A percentile compares a stretch with the other conserved stretches of the same genome.
These are phyloP conservation scores for Fusarium dlaminii DNA, from an alignment of 2,329 filamentous ascomycete species.

Conservation along the genomic window DNA sequence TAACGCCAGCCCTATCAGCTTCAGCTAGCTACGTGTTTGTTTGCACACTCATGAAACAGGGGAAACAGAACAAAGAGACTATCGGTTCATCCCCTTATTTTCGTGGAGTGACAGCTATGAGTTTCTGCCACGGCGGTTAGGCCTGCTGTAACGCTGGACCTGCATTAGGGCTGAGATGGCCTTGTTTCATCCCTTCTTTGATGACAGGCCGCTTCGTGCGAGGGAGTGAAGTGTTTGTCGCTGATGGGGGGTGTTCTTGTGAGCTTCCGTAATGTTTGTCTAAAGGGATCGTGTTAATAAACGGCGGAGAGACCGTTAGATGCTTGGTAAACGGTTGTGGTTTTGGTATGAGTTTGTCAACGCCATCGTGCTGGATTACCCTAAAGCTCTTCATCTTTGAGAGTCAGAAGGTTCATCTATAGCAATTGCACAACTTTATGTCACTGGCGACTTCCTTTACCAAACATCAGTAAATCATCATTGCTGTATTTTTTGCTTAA, in stretches of 20 bases:
- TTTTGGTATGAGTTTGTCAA: background rate
- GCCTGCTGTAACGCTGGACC: conserved; percentile 5
- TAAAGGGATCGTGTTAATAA: background rate
- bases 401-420: background rate
- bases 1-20: background rate
- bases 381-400: background rate
- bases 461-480: fast-evolving
- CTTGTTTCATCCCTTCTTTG: conserved; percentile 16
- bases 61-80: conserved; percentile 7
- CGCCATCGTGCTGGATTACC: background rate
- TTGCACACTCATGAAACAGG: conserved; percentile 15
- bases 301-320: conserved; percentile 9
- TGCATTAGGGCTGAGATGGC: conserved; percentile 6
- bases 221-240: background rate
- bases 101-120: background rate
- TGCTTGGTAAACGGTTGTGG: conserved; percentile 1
- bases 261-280: background rate
- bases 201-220: background rate
- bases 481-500: fast-evolving
- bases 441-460: background rate
- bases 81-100: background rate
- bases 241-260: conserved; percentile 2
- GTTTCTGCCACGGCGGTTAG: conserved; percentile 20
- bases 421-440: background rate
- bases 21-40: conserved; percentile 13